Evolutionary conservation across 2,329 filamentous ascomycete species (phyloP).

Genomic region (Basipetospora sp.): DNA sequence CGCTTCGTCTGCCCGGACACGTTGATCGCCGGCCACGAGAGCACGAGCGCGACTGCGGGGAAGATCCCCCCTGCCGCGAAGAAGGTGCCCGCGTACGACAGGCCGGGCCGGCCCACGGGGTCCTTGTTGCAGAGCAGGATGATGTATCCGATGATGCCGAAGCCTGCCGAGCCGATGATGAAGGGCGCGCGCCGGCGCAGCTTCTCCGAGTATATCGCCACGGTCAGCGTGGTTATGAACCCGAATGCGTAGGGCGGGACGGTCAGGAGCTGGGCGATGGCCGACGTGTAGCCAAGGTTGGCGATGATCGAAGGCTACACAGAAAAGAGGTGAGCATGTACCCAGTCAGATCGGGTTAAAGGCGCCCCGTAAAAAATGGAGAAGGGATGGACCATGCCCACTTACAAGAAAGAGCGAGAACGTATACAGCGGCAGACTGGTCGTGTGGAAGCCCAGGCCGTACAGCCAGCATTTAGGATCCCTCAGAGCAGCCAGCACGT

Average conservation of each 20-base stretch:
- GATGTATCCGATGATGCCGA: slow-evolving; percentile 49
- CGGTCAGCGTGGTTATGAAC: slow-evolving; percentile 40
- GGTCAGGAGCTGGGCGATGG: slow-evolving; percentile 41
- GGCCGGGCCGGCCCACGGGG: slow-evolving; percentile 32
- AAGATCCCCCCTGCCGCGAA: slow-evolving; percentile 55
- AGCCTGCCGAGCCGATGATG: slow-evolving; percentile 40
- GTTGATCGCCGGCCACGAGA: slow-evolving; percentile 60
- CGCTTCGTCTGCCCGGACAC: slow-evolving; percentile 57
- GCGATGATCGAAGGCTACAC: slow-evolving; percentile 36
- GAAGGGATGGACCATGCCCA: too few relatives aligned
- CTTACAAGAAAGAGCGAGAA: slow-evolving; percentile 38
- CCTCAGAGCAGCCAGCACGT: slow-evolving; percentile 46
- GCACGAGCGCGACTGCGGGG: slow-evolving; percentile 45
- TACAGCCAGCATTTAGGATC: slow-evolving; percentile 64
- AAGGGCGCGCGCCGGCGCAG: slow-evolving; percentile 44
- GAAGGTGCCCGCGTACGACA: slow-evolving; percentile 44
- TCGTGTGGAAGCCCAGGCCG: slow-evolving; percentile 55
- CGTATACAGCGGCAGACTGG: slow-evolving; percentile 48
- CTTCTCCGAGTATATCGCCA: slow-evolving; percentile 47
- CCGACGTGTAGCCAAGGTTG: slow-evolving; percentile 37
- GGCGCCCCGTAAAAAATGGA: neutral
- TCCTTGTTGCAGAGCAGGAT: slow-evolving; percentile 39
- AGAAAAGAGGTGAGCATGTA: neutral
- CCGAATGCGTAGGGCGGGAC: slow-evolving; percentile 51
- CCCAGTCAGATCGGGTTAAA: neutral